A percentile compares a stretch with the other conserved stretches of the same genome.
These are phyloP conservation scores for Cladosporium sphaerospermum DNA, from an alignment of 2,329 filamentous ascomycete species.

Conservation along the genomic window DNA sequence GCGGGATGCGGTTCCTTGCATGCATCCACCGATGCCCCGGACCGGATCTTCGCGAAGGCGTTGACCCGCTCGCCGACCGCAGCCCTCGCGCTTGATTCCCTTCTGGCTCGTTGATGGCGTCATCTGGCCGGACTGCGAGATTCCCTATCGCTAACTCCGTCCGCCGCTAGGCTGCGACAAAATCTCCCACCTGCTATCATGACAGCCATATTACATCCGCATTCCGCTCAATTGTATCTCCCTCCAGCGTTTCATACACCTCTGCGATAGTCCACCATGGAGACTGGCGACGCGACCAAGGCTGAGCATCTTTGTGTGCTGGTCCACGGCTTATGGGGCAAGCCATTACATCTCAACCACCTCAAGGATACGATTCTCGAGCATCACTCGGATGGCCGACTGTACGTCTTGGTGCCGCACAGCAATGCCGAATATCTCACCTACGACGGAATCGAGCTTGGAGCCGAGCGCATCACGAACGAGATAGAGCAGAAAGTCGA, in stretches of 20 bases:
- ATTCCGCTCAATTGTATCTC: background rate
- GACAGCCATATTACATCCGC: too few relatives aligned
- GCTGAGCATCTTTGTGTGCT: conserved; percentile 65
- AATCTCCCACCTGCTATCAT: background rate
- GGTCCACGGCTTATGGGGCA: conserved; percentile 75
- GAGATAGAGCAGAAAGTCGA: conserved; percentile 57
- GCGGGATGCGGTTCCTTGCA: too few relatives aligned
- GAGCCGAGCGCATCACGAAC: conserved; percentile 58
- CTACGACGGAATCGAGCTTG: conserved; percentile 62
- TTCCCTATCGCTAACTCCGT: background rate
- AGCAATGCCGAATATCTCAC: conserved; percentile 66
- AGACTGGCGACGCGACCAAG: conserved; percentile 7
- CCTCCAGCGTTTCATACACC: background rate
- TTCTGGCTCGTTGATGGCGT: background rate
- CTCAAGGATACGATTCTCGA: conserved; percentile 61
- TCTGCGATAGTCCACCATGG: background rate
- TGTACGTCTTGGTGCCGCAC: conserved; percentile 66
- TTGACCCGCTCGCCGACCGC: too few relatives aligned
- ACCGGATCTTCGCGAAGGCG: too few relatives aligned
- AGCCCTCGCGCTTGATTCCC: too few relatives aligned
- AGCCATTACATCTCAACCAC: conserved; percentile 64
- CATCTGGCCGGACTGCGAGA: background rate
- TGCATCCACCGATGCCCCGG: too few relatives aligned
- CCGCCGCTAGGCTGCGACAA: background rate
- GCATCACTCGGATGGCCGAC: conserved; percentile 53